These are phyloP conservation scores for Pestalotiopsis fici DNA, from an alignment of 2,329 filamentous ascomycete species.

Conservation along the genomic window DNA sequence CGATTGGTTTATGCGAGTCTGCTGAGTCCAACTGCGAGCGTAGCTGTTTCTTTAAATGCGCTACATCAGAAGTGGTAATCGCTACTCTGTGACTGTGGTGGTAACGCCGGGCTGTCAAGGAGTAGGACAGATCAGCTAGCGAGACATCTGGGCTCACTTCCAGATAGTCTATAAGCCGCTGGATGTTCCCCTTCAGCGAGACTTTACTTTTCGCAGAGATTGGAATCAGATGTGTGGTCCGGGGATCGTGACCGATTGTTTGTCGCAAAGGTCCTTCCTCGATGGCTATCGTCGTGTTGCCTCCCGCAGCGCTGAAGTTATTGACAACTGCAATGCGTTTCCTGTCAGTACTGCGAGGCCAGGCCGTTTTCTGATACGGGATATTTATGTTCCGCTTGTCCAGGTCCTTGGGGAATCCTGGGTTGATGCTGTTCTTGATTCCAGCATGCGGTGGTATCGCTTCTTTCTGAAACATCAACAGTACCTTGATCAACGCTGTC, in stretches of 20 bases:
- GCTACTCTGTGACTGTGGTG: constrained; percentile 33
- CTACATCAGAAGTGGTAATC: constrained; percentile 20
- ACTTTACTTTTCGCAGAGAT: constrained; percentile 44
- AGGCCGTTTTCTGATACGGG: constrained; percentile 33
- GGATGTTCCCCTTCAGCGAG: constrained; percentile 45
- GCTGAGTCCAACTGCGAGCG: constrained; percentile 6
- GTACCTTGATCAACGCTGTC: constrained; percentile 39
- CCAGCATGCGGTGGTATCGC: constrained; percentile 50
- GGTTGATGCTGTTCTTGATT: constrained; percentile 48
- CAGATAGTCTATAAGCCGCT: constrained; percentile 41
- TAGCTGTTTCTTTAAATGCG: constrained; percentile 23
- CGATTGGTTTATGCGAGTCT: constrained; percentile 22
- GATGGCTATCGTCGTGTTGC: constrained; percentile 54
- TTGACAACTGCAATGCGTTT: constrained; percentile 37
- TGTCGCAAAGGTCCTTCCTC: constrained; percentile 41
- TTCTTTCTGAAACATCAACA: constrained; percentile 42
- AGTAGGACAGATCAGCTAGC: constrained; percentile 52
- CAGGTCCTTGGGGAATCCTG: constrained; percentile 41
- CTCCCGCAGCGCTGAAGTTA: constrained; percentile 58
- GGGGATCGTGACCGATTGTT: constrained; percentile 33
- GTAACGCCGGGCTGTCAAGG: constrained; percentile 49
- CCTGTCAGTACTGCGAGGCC: constrained; percentile 24
- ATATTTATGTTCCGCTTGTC: constrained; percentile 39
- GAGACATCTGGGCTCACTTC: constrained; percentile 35
- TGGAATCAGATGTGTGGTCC: constrained; percentile 41